phyloP scores from a whole-genome alignment of 2,329 filamentous ascomycete species.

The Pseudogymnoascus sp. region DNA sequence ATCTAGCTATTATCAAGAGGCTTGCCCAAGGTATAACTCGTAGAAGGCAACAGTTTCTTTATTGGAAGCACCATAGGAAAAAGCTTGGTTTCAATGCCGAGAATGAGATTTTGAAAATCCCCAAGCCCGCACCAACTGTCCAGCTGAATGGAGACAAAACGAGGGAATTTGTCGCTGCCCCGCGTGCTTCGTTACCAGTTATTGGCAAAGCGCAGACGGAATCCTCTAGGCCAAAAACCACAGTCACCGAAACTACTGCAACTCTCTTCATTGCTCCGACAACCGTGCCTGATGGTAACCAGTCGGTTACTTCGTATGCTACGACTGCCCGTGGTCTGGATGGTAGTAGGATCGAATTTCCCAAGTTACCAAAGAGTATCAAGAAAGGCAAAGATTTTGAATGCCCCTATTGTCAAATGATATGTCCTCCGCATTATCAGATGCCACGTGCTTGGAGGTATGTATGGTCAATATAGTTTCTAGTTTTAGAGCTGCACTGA shows the following conservation, averaged over 20 bases:
- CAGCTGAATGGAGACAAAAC: background rate
- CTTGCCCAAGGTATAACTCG: background rate
- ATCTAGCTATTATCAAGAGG: background rate
- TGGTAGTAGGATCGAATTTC: background rate
- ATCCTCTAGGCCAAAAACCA: background rate
- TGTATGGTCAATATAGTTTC: background rate
- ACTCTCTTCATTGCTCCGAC: background rate
- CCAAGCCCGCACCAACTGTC: background rate
- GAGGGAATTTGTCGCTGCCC: background rate
- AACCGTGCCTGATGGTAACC: background rate
- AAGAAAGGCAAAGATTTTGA: slow-evolving; percentile 9
- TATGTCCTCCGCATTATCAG: background rate
- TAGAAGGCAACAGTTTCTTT: background rate
- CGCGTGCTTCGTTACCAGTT: background rate
- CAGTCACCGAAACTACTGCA: background rate
- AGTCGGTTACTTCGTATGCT: background rate
- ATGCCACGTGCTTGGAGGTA: slow-evolving; percentile 1
- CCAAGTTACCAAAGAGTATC: background rate
- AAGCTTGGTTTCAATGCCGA: background rate
- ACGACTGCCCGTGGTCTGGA: background rate
- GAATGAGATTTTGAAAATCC: background rate
- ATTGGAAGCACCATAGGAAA: background rate
- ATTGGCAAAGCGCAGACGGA: background rate
- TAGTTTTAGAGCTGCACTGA: background rate
- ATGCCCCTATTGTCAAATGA: slow-evolving; percentile 10